phyloP scores from a whole-genome alignment of 2,329 filamentous ascomycete genomes.

The Rutstroemia sp. region DNA sequence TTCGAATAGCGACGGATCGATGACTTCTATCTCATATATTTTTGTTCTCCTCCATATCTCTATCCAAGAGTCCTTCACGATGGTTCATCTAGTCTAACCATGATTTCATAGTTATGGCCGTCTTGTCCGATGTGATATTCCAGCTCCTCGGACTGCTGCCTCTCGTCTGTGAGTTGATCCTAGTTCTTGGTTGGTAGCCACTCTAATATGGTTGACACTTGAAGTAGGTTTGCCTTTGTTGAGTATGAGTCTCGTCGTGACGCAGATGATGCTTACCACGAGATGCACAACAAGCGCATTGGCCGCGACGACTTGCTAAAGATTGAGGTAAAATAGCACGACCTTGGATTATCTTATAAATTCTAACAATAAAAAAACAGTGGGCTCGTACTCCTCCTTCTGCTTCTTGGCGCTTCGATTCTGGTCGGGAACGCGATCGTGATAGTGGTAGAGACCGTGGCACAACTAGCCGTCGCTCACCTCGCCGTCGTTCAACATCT shows the following conservation, averaged over 20 bases:
- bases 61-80: constrained; percentile 18
- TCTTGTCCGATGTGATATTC: constrained; percentile 96
- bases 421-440: constrained; percentile 70
- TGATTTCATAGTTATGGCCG: constrained; percentile 71
- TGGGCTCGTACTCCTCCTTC: constrained; percentile 98
- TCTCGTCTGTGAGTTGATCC: constrained; percentile 78
- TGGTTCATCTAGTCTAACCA: constrained; percentile 21
- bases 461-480: constrained; percentile 44
- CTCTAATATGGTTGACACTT: constrained; percentile 31
- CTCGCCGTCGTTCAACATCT: constrained; percentile 66
- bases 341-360: neutral
- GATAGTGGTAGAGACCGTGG: constrained; percentile 20
- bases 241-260: constrained; percentile 98
- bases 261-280: constrained; percentile 97
- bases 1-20: constrained; percentile 23
- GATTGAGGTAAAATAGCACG: constrained; percentile 68
- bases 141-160: constrained; percentile 85
- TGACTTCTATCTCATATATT: constrained; percentile 20
- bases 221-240: constrained; percentile 83
- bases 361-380: constrained; percentile 40
- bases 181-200: constrained; percentile 17
- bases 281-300: constrained; percentile 99
- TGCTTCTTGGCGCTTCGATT: constrained; percentile 97
- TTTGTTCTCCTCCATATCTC: constrained; percentile 20
- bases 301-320: constrained; percentile 85